Evolutionary conservation across 2,329 filamentous ascomycete genomes (phyloP).

Genomic region (Neofusicoccum laricinum): DNA sequence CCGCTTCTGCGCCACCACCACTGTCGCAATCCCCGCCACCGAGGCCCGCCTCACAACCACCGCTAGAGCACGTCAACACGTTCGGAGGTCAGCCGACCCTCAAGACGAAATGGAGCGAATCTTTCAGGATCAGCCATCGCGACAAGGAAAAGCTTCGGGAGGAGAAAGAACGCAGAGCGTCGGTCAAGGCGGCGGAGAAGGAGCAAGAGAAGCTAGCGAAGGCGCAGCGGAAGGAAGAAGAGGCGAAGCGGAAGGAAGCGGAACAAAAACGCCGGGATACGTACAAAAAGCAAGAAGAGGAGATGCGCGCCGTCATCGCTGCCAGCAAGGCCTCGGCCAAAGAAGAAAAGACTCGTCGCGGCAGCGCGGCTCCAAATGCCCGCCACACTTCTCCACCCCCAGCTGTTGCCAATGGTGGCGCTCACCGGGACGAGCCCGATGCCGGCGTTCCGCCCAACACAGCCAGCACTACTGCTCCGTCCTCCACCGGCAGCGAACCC

Average conservation of each 20-base stretch:
- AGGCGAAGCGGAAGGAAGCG: slow-evolving; percentile 31
- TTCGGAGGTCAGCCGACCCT: slow-evolving; percentile 20
- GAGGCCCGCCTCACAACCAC: slow-evolving; percentile 25
- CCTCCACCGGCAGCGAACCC: background rate
- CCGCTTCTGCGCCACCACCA: slow-evolving; percentile 57
- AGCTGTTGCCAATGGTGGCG: background rate
- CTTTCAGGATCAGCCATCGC: background rate
- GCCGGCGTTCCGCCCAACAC: background rate
- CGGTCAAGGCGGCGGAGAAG: slow-evolving; percentile 48
- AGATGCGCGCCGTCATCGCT: slow-evolving; percentile 62
- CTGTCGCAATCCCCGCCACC: slow-evolving; percentile 17
- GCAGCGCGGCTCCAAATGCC: background rate
- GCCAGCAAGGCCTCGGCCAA: slow-evolving; percentile 61
- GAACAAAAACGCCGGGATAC: slow-evolving; percentile 50
- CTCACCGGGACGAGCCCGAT: background rate
- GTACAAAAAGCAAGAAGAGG: slow-evolving; percentile 59
- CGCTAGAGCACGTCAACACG: slow-evolving; percentile 30
- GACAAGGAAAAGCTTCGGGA: slow-evolving; percentile 20
- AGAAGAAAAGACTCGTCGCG: slow-evolving; percentile 23
- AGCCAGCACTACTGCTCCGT: slow-evolving; percentile 1
- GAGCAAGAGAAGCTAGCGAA: slow-evolving; percentile 46
- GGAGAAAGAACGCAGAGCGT: slow-evolving; percentile 20
- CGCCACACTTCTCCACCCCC: background rate
- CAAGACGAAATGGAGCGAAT: slow-evolving; percentile 10
- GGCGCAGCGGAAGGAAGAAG: slow-evolving; percentile 48